Conservation (phyloP, 2,329 filamentous ascomycete species). For the Aureobasidium namibiae region DNA sequence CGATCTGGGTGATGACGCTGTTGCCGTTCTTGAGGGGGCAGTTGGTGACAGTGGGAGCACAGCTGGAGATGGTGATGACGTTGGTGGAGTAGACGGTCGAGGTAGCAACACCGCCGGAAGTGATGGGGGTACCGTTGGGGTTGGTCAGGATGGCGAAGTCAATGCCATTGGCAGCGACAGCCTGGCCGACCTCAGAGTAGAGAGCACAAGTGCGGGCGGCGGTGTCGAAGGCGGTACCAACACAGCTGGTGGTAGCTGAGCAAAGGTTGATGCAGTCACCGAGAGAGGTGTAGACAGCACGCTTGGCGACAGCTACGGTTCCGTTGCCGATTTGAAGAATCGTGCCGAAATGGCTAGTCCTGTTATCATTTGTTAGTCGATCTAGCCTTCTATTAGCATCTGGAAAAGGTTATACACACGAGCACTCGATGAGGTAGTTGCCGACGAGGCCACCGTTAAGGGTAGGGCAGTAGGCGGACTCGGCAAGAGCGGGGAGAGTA, state of each 20-base stretch:
- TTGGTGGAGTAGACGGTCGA: constrained; percentile 9
- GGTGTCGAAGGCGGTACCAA: constrained; percentile 10
- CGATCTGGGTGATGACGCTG: not conserved
- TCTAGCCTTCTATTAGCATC: too few species aligned
- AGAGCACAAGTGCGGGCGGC: constrained; percentile 9
- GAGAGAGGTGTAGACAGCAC: constrained; percentile 6
- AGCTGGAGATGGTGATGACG: constrained; percentile 5
- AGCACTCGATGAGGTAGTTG: constrained; percentile 8
- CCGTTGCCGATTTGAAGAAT: constrained; percentile 1
- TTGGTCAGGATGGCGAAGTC: constrained; percentile 8
- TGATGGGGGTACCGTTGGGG: not conserved
- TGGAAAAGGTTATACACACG: too few species aligned
- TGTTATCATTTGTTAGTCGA: too few species aligned
- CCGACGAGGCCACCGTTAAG: constrained; percentile 1
- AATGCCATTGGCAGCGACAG: not conserved
- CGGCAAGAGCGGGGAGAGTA: not conserved
- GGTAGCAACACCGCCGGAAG: not conserved
- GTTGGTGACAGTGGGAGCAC: constrained; percentile 14
- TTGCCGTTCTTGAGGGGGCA: constrained; percentile 1
- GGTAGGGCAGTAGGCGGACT: constrained; percentile 9
- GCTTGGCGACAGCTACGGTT: constrained; percentile 7
- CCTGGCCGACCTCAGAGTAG: constrained; percentile 8
- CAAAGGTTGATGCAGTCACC: constrained; percentile 12
- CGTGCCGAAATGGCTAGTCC: not conserved
- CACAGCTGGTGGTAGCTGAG: not conserved